Percentiles rank a stretch among this genome's conserved stretches.
These are phyloP conservation scores for Sporothrix mexicana DNA, from an alignment of 2,329 filamentous ascomycete species.

Conservation along the genomic window DNA sequence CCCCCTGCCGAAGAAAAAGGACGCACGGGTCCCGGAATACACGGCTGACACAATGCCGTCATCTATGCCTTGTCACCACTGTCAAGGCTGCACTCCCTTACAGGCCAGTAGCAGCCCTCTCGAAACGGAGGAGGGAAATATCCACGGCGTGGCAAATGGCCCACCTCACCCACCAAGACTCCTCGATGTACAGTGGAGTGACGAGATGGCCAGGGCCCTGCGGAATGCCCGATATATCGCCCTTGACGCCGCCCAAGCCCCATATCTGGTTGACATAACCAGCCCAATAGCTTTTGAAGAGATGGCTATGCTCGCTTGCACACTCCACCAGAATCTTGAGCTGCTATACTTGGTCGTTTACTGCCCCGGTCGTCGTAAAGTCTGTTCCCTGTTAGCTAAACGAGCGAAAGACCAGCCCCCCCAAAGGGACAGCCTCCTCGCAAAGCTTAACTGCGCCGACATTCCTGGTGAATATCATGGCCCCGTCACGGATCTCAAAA, in stretches of 20 bases:
- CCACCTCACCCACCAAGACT: slow-evolving; percentile 26
- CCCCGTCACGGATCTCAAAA: too few relatives aligned
- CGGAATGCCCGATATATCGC: slow-evolving; percentile 41
- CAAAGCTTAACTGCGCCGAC: slow-evolving; percentile 1
- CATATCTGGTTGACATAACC: slow-evolving; percentile 9
- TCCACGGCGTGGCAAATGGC: neutral
- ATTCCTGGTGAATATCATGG: neutral
- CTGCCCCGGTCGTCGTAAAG: slow-evolving; percentile 33
- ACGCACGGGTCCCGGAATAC: too few relatives aligned
- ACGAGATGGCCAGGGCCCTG: slow-evolving; percentile 41
- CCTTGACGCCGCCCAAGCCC: slow-evolving; percentile 42
- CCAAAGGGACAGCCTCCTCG: slow-evolving; percentile 37
- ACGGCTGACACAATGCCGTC: slow-evolving; percentile 19
- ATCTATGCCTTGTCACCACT: neutral
- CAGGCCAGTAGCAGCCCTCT: neutral
- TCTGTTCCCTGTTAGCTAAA: neutral
- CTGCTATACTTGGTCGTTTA: slow-evolving; percentile 45
- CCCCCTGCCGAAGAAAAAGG: neutral
- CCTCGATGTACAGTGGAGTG: slow-evolving; percentile 44
- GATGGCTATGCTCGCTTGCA: slow-evolving; percentile 42
- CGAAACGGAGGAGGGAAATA: neutral
- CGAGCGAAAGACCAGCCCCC: slow-evolving; percentile 35
- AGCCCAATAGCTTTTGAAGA: slow-evolving; percentile 41
- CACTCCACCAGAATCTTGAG: slow-evolving; percentile 42
- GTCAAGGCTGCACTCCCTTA: neutral